Evolutionary conservation across 2,329 filamentous ascomycete genomes (phyloP).

Genomic region (Ilyonectria mors-panacis): DNA sequence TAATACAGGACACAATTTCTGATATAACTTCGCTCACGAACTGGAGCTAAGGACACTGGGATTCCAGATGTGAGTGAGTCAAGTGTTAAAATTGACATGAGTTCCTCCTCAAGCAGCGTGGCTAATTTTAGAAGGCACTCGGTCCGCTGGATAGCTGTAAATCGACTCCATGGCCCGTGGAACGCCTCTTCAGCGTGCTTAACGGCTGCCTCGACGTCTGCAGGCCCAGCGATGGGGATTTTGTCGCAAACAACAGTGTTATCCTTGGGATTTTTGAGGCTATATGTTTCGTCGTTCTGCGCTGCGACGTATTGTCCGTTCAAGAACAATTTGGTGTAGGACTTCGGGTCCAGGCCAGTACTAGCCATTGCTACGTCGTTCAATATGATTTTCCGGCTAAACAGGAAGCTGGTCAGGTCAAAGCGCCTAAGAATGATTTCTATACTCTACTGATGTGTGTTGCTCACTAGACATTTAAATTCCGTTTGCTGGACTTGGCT

Average conservation of each 20-base stretch:
- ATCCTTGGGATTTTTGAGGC: slow-evolving; percentile 28
- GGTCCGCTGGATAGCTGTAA: slow-evolving; percentile 26
- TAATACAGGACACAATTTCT: slow-evolving; percentile 33
- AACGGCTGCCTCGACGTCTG: slow-evolving; percentile 25
- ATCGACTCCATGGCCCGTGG: slow-evolving; percentile 28
- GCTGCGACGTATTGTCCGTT: slow-evolving; percentile 28
- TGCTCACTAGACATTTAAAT: neutral
- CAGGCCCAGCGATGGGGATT: slow-evolving; percentile 22
- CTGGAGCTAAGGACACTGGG: slow-evolving; percentile 29
- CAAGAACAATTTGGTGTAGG: slow-evolving; percentile 20
- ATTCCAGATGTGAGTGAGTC: slow-evolving; percentile 33
- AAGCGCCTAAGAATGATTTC: neutral
- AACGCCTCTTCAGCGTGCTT: slow-evolving; percentile 29
- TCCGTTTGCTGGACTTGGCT: neutral
- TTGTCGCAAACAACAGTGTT: slow-evolving; percentile 19
- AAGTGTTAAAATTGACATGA: slow-evolving; percentile 20
- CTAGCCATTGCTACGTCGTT: neutral
- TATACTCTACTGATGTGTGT: neutral
- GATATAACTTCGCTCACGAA: slow-evolving; percentile 33
- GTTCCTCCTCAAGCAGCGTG: slow-evolving; percentile 27
- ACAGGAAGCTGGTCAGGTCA: neutral
- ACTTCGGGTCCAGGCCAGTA: neutral
- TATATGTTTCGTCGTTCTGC: slow-evolving; percentile 20
- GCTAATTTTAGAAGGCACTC: slow-evolving; percentile 34
- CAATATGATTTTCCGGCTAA: neutral